These are phyloP conservation scores for Cystobasidium pallidum DNA, from an alignment of 1,284 basidiomycete genomes.

Conservation along the genomic window DNA sequence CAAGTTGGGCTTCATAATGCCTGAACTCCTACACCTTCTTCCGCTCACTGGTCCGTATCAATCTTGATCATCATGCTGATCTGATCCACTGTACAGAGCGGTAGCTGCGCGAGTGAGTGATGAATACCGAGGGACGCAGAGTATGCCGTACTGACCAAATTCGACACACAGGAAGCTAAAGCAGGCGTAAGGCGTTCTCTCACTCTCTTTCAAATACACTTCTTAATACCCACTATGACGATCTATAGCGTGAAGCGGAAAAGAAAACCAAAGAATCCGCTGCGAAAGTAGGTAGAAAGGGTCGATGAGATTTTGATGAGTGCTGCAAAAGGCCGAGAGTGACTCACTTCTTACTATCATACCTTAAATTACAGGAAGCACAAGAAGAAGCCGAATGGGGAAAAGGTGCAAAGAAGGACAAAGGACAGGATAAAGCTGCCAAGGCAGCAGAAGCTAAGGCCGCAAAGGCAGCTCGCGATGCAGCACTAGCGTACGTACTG, in stretches of 20 bases:
- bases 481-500: constrained; percentile 36
- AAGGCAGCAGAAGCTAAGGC: constrained; percentile 77
- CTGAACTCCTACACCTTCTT: not conserved
- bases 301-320: too few relatives aligned
- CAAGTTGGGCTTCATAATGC: not conserved
- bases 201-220: not conserved
- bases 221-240: not conserved
- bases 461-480: constrained; percentile 53
- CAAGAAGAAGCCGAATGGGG: constrained; percentile 79
- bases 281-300: constrained; percentile 16
- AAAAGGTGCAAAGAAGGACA: constrained; percentile 66
- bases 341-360: too few relatives aligned
- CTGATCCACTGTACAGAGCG: constrained; percentile 14
- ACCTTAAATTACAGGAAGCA: constrained; percentile 58
- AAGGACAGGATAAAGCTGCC: constrained; percentile 64
- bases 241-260: constrained; percentile 33
- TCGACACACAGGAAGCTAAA: constrained; percentile 31
- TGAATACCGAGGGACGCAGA: not conserved
- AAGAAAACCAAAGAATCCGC: constrained; percentile 41
- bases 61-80: constrained; percentile 7
- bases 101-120: constrained; percentile 38
- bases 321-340: too few relatives aligned
- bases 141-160: not conserved
- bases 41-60: not conserved
- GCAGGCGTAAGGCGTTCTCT: constrained; percentile 15